Evolutionary conservation across 2,329 filamentous ascomycete species (phyloP).

Genomic region (Arthrobotrys sinensis): DNA sequence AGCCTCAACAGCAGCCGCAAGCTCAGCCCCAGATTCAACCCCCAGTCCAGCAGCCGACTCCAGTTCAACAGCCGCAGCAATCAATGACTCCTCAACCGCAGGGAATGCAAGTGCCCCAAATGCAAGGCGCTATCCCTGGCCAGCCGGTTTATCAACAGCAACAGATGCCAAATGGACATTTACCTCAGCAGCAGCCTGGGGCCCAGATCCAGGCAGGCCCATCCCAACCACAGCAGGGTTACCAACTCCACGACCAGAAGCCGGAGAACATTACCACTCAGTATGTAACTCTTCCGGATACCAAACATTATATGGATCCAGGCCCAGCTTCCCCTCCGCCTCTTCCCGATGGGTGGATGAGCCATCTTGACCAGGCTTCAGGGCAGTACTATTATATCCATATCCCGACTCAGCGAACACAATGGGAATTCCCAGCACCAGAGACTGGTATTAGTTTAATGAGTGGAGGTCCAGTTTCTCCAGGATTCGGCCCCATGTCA

Average conservation of each 20-base stretch:
- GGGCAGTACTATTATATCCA: slow-evolving; percentile 99
- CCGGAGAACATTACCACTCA: slow-evolving; percentile 67
- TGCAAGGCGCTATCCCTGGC: slow-evolving; percentile 62
- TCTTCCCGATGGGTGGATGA: slow-evolving; percentile 97
- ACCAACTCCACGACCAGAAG: slow-evolving; percentile 66
- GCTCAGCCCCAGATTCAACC: slow-evolving; percentile 30
- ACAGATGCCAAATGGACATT: slow-evolving; percentile 66
- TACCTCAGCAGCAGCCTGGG: slow-evolving; percentile 62
- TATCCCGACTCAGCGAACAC: slow-evolving; percentile 91
- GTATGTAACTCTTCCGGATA: slow-evolving; percentile 69
- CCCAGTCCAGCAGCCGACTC: slow-evolving; percentile 34
- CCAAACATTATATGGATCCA: slow-evolving; percentile 68
- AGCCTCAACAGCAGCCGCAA: slow-evolving; percentile 19
- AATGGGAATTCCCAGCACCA: slow-evolving; percentile 92
- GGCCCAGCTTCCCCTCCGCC: slow-evolving; percentile 89
- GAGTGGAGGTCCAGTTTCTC: slow-evolving; percentile 76
- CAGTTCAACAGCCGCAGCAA: slow-evolving; percentile 53
- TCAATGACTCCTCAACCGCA: slow-evolving; percentile 58
- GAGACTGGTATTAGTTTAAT: slow-evolving; percentile 62
- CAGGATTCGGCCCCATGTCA: slow-evolving; percentile 60
- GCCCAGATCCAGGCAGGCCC: slow-evolving; percentile 72
- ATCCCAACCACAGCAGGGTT: slow-evolving; percentile 69
- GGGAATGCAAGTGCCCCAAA: slow-evolving; percentile 40
- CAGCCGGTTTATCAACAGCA: slow-evolving; percentile 54
- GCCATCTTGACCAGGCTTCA: slow-evolving; percentile 93